phyloP scores from a whole-genome alignment of 345 rosid species.

The Pseudoturritis turrita region DNA sequence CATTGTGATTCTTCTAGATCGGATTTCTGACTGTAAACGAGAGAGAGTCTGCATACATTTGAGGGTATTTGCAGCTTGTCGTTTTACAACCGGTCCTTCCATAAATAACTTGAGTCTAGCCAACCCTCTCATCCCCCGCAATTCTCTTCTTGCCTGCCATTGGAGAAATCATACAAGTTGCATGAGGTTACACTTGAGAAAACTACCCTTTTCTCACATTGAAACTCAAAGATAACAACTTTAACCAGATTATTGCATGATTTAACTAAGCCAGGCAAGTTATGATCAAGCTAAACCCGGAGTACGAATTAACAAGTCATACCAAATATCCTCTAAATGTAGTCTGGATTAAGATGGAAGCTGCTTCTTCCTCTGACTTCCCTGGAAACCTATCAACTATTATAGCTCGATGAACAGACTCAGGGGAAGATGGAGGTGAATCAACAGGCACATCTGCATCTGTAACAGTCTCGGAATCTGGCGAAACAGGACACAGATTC shows the following conservation, averaged over 20 bases:
- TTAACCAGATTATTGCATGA: not conserved
- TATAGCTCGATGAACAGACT: slow-evolving; percentile 27
- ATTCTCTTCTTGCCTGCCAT: slow-evolving; percentile 69
- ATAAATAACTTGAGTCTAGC: slow-evolving; percentile 66
- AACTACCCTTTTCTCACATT: not conserved
- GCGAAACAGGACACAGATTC: slow-evolving; percentile 24
- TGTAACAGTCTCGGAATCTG: slow-evolving; percentile 30
- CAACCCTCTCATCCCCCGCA: slow-evolving; percentile 61
- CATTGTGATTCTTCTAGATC: slow-evolving; percentile 66
- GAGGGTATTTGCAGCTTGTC: slow-evolving; percentile 74
- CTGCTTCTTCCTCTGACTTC: slow-evolving; percentile 61
- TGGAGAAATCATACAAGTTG: slow-evolving; percentile 5
- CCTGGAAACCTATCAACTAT: slow-evolving; percentile 44
- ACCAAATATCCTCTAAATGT: slow-evolving; percentile 81
- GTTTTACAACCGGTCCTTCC: slow-evolving; percentile 72
- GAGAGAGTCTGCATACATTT: slow-evolving; percentile 83
- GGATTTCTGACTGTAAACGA: slow-evolving; percentile 79
- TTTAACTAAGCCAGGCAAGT: not conserved
- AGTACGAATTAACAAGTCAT: not conserved
- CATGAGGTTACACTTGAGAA: not conserved
- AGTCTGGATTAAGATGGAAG: slow-evolving; percentile 73
- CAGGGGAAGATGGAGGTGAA: slow-evolving; percentile 35
- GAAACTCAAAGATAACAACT: not conserved
- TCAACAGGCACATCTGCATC: slow-evolving; percentile 18
- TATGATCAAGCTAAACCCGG: not conserved